Conservation (phyloP, 2,329 filamentous ascomycete genomes). For the Fusarium torulosum region DNA sequence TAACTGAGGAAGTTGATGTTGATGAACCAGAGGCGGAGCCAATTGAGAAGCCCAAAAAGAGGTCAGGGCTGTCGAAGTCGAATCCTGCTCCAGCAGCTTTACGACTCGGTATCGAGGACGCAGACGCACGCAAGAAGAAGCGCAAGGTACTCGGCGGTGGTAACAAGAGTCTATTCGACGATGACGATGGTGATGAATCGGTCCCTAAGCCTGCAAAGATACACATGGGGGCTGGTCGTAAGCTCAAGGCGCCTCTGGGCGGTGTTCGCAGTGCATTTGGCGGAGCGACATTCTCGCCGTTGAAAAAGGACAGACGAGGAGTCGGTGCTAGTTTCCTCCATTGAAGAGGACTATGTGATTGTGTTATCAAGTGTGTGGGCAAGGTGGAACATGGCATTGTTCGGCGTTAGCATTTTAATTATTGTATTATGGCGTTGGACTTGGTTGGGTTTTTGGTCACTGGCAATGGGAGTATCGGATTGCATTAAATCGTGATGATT, state of each 20-base stretch:
- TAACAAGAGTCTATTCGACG: slow-evolving; percentile 77
- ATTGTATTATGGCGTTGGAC: slow-evolving; percentile 3
- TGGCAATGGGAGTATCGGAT: slow-evolving; percentile 24
- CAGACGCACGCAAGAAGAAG: slow-evolving; percentile 73
- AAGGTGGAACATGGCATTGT: slow-evolving; percentile 25
- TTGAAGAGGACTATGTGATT: slow-evolving; percentile 39
- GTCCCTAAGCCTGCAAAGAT: slow-evolving; percentile 51
- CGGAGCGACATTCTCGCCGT: slow-evolving; percentile 72
- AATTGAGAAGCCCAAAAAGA: slow-evolving; percentile 24
- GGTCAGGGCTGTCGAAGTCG: slow-evolving; percentile 23
- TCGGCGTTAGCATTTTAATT: slow-evolving; percentile 32
- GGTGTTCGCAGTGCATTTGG: slow-evolving; percentile 62
- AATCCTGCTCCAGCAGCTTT: slow-evolving; percentile 15
- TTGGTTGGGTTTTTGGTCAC: not conserved
- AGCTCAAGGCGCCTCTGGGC: slow-evolving; percentile 55
- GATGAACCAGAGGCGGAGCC: slow-evolving; percentile 51
- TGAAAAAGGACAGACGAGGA: slow-evolving; percentile 77
- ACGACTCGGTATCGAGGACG: slow-evolving; percentile 45
- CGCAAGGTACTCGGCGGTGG: slow-evolving; percentile 75
- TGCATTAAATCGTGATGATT: not conserved
- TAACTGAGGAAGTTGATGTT: slow-evolving; percentile 54
- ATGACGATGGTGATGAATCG: slow-evolving; percentile 69
- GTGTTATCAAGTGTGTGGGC: not conserved
- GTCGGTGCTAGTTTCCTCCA: slow-evolving; percentile 71
- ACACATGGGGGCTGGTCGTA: slow-evolving; percentile 47